Conservation (phyloP, 2,329 filamentous ascomycete genomes). For the Emmonsiellopsis sp. region DNA sequence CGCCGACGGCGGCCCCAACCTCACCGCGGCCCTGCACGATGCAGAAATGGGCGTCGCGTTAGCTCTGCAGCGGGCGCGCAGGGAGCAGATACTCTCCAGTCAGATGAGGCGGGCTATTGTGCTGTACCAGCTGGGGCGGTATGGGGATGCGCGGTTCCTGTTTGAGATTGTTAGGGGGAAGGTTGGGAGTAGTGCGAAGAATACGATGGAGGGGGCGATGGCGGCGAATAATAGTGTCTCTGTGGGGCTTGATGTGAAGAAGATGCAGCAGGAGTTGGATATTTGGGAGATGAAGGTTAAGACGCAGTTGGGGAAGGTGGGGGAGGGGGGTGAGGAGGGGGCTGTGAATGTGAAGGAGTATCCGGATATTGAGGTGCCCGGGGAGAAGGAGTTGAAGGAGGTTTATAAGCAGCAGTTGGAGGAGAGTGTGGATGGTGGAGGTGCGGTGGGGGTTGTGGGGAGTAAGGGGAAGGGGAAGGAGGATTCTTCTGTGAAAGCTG, state of each 20-base stretch:
- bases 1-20: slow-evolving; percentile 35
- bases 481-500: slow-evolving; percentile 1
- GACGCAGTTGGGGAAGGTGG: slow-evolving; percentile 41
- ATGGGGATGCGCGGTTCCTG: slow-evolving; percentile 66
- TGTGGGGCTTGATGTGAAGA: slow-evolving; percentile 11
- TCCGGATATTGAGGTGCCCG: slow-evolving; percentile 41
- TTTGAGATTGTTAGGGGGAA: slow-evolving; percentile 49
- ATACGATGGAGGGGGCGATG: slow-evolving; percentile 24
- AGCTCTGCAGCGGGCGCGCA: slow-evolving; percentile 59
- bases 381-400: slow-evolving; percentile 28
- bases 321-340: slow-evolving; percentile 41
- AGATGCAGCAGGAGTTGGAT: slow-evolving; percentile 31
- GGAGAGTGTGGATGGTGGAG: slow-evolving; percentile 9
- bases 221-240: slow-evolving; percentile 5
- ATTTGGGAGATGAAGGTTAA: slow-evolving; percentile 53
- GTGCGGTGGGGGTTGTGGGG: slow-evolving; percentile 4
- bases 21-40: slow-evolving; percentile 53
- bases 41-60: slow-evolving; percentile 56
- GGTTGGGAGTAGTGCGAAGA: slow-evolving; percentile 30
- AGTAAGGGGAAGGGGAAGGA: slow-evolving; percentile 3
- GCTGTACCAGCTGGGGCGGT: slow-evolving; percentile 59
- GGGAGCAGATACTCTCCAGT: slow-evolving; percentile 67
- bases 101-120: slow-evolving; percentile 73
- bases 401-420: slow-evolving; percentile 24
- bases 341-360: slow-evolving; percentile 43